Percentiles rank a stretch among this genome's conserved stretches.
Conservation (phyloP, 176 grass and related monocot genomes). For the Cocos nucifera region DNA sequence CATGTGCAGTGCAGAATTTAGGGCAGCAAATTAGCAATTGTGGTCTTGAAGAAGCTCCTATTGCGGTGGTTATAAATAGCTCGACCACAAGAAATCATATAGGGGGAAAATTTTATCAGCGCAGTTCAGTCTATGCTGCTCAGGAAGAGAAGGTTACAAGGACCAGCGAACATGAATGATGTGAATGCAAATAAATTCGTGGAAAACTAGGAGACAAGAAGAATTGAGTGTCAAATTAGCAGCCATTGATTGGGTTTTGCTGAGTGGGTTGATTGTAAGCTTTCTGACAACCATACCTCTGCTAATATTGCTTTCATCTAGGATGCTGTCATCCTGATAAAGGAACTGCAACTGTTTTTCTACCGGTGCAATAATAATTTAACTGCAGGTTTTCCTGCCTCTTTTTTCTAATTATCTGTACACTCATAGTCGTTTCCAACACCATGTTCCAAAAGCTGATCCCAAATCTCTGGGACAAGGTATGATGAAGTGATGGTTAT, state of each 20-base stretch:
- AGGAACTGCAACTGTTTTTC: slow-evolving; percentile 1
- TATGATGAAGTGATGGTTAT: too few relatives aligned
- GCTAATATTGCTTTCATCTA: slow-evolving; percentile 29
- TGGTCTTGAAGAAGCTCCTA: not conserved
- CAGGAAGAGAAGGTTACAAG: slow-evolving; percentile 43
- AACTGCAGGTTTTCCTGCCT: too few relatives aligned
- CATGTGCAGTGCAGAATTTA: not conserved
- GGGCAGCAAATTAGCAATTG: not conserved
- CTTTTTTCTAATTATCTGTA: too few relatives aligned
- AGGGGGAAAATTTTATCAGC: slow-evolving; percentile 3
- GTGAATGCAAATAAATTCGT: not conserved
- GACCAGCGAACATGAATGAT: slow-evolving; percentile 12
- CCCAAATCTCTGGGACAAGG: too few relatives aligned
- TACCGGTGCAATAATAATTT: slow-evolving; percentile 2
- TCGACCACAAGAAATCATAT: slow-evolving; percentile 3
- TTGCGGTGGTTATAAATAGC: not conserved
- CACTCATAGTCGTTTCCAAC: too few relatives aligned
- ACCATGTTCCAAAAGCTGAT: too few relatives aligned
- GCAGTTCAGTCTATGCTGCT: slow-evolving; percentile 30
- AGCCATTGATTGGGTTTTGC: slow-evolving; percentile 42
- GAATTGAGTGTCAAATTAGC: slow-evolving; percentile 13
- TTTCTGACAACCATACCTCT: slow-evolving; percentile 33
- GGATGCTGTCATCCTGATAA: slow-evolving; percentile 15
- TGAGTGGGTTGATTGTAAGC: slow-evolving; percentile 41
- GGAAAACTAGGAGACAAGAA: slow-evolving; percentile 12